These are phyloP conservation scores for Alternaria ethzedia DNA, from an alignment of 2,329 filamentous ascomycete genomes.

Conservation along the genomic window DNA sequence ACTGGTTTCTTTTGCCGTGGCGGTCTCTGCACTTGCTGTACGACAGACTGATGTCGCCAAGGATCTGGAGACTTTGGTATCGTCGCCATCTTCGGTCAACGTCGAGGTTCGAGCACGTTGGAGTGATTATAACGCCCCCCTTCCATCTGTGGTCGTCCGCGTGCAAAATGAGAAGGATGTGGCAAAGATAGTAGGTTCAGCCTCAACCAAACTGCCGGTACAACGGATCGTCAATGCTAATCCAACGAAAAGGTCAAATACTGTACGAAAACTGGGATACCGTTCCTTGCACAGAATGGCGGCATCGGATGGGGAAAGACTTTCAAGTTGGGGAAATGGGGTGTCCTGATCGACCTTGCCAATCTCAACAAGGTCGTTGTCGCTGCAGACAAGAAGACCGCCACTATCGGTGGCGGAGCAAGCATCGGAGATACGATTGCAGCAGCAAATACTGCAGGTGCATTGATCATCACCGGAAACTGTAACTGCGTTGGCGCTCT, in stretches of 20 bases:
- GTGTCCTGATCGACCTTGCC: constrained; percentile 40
- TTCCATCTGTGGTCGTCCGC: constrained; percentile 28
- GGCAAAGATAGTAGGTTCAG: constrained; percentile 20
- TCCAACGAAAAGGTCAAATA: constrained; percentile 27
- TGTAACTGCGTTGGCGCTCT: constrained; percentile 42
- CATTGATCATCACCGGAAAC: constrained; percentile 36
- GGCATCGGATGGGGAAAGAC: constrained; percentile 36
- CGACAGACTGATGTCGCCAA: constrained; percentile 13
- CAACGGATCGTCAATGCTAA: neutral
- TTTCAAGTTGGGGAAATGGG: constrained; percentile 28
- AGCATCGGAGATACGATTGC: constrained; percentile 47
- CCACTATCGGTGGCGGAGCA: constrained; percentile 42
- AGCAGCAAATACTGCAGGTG: constrained; percentile 46
- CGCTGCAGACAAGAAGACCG: constrained; percentile 29
- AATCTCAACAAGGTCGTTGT: constrained; percentile 33
- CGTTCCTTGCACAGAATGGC: constrained; percentile 38
- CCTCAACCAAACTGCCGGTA: neutral
- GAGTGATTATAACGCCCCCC: constrained; percentile 28
- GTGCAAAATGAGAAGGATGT: constrained; percentile 30
- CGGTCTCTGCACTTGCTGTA: constrained; percentile 18
- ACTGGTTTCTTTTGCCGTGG: constrained; percentile 15
- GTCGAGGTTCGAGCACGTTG: constrained; percentile 26
- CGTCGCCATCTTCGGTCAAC: constrained; percentile 16
- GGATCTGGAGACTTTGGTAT: constrained; percentile 21
- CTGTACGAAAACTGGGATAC: constrained; percentile 21